Evolutionary conservation across 345 rosid species (phyloP).

Genomic region (Eucalyptus grandis): DNA sequence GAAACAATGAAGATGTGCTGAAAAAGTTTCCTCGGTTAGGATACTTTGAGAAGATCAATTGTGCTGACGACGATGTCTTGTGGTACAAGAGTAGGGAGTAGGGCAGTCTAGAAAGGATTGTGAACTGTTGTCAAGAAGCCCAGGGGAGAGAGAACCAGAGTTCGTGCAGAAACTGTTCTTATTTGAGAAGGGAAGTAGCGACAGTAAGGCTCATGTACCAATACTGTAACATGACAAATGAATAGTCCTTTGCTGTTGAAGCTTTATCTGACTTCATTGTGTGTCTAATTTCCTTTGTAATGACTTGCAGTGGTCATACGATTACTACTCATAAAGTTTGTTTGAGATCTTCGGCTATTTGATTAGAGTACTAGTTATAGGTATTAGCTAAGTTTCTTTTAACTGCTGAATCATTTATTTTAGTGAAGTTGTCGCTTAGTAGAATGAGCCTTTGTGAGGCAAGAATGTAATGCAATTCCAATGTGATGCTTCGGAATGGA

Average conservation of each 20-base stretch:
- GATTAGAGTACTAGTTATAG: not conserved
- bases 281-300: not conserved
- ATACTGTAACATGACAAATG: not conserved
- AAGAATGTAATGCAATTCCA: no score
- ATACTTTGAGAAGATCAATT: not conserved
- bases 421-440: fast-evolving
- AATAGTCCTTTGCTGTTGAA: fast-evolving
- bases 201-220: not conserved
- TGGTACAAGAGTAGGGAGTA: not conserved
- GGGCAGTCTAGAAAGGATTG: not conserved
- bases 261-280: not conserved
- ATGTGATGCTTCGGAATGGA: fast-evolving
- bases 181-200: not conserved
- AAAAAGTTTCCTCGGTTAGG: not conserved
- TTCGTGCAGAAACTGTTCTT: not conserved
- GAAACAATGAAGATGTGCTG: not conserved
- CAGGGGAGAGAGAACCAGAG: not conserved
- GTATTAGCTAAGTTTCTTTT: fast-evolving
- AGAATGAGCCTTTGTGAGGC: not conserved
- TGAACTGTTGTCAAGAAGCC: not conserved
- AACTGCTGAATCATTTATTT: fast-evolving
- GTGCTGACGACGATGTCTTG: not conserved
- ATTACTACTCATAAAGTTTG: not conserved
- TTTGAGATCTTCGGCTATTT: no score
- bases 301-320: not conserved